Conservation (phyloP, 2,329 filamentous ascomycete genomes). For the Neodidymelliopsis sp. region DNA sequence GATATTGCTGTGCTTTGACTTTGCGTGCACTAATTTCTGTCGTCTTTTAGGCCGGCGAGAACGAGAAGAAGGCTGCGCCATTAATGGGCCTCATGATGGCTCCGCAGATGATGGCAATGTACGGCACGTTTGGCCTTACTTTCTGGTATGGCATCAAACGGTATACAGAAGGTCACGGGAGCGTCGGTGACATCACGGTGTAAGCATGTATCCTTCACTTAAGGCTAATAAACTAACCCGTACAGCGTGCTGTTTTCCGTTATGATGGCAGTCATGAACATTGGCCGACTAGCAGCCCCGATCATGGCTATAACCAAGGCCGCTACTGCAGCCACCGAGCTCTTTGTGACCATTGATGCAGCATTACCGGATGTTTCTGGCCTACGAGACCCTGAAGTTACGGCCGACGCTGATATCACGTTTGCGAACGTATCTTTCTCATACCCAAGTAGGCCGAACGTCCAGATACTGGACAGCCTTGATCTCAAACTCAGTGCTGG, state of each 20-base stretch:
- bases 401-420: conserved; percentile 42
- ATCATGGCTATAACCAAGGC: conserved; percentile 48
- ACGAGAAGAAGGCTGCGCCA: conserved; percentile 39
- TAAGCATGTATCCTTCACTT: conserved; percentile 10
- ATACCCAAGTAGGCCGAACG: conserved; percentile 61
- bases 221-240: conserved; percentile 5
- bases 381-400: conserved; percentile 45
- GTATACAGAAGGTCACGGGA: conserved; percentile 38
- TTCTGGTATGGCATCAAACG: conserved; percentile 52
- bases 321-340: conserved; percentile 43
- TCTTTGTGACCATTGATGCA: conserved; percentile 49
- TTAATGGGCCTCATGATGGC: conserved; percentile 46
- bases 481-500: conserved; percentile 67
- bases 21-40: not conserved
- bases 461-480: conserved; percentile 68
- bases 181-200: conserved; percentile 47
- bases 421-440: conserved; percentile 48
- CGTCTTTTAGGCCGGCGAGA: conserved; percentile 27
- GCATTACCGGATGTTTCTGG: conserved; percentile 39
- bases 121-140: conserved; percentile 47
- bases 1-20: too few relatives aligned
- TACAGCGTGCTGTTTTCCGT: conserved; percentile 49
- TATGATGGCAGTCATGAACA: conserved; percentile 47
- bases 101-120: conserved; percentile 46
- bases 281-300: conserved; percentile 41